Conservation (phyloP, 2,329 filamentous ascomycete species). For the Lachnellula cervina region DNA sequence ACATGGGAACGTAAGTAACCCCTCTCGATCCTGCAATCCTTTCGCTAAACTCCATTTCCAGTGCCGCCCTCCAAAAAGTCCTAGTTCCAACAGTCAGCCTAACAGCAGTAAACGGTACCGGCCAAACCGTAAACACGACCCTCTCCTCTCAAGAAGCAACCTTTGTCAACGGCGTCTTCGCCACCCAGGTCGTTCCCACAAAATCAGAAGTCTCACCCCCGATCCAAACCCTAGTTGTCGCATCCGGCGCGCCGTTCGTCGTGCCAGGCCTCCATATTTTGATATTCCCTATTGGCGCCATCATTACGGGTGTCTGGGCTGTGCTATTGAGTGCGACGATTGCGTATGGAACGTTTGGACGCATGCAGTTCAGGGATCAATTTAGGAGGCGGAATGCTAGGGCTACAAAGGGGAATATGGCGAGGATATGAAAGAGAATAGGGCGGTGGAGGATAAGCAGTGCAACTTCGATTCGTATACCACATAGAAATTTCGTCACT, state of each 20-base stretch:
- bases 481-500: slow-evolving; percentile 3
- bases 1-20: slow-evolving; percentile 56
- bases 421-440: slow-evolving; percentile 20
- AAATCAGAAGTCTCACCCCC: slow-evolving; percentile 27
- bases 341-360: slow-evolving; percentile 60
- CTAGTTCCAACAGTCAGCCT: slow-evolving; percentile 66
- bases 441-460: not conserved
- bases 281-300: slow-evolving; percentile 65
- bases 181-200: slow-evolving; percentile 34
- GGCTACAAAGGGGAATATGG: slow-evolving; percentile 33
- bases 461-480: slow-evolving; percentile 5
- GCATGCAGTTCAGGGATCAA: slow-evolving; percentile 61
- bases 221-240: slow-evolving; percentile 30
- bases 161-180: slow-evolving; percentile 68
- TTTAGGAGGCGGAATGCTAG: slow-evolving; percentile 50
- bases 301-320: slow-evolving; percentile 61
- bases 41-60: slow-evolving; percentile 31
- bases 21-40: slow-evolving; percentile 26
- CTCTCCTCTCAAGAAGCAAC: slow-evolving; percentile 66
- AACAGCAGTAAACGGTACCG: slow-evolving; percentile 49
- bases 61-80: slow-evolving; percentile 47
- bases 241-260: slow-evolving; percentile 51
- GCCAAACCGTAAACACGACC: slow-evolving; percentile 53
- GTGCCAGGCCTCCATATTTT: slow-evolving; percentile 64
- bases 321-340: slow-evolving; percentile 51